Evolutionary conservation across 2,329 filamentous ascomycete species (phyloP).

Genomic region (Falciphora oryzae): DNA sequence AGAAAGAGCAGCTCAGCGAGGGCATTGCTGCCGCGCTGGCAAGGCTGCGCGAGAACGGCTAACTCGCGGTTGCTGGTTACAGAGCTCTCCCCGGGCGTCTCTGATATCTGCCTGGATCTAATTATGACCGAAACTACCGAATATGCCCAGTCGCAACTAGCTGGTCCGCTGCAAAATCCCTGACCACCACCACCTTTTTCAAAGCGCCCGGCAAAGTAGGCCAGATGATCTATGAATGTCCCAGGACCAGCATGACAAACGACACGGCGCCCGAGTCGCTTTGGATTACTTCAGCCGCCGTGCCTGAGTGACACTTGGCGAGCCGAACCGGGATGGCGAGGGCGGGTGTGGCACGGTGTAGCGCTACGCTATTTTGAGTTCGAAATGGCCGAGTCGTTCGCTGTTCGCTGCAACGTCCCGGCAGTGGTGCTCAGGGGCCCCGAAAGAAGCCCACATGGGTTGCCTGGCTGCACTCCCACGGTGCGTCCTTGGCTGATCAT

Average conservation of each 20-base stretch:
- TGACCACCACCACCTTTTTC: no score
- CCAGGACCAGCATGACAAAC: no score
- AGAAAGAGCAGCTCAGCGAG: slow-evolving; percentile 42
- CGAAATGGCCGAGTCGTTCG: neutral
- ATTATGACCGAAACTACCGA: no score
- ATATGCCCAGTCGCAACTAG: no score
- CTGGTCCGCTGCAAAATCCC: no score
- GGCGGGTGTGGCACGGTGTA: neutral
- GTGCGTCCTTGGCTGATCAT: no score
- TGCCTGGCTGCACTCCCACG: no score
- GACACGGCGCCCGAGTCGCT: neutral
- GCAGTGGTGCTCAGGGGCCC: neutral
- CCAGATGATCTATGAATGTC: no score
- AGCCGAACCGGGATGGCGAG: neutral
- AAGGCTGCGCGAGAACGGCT: slow-evolving; percentile 44
- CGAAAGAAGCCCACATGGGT: neutral
- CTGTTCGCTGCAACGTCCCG: neutral
- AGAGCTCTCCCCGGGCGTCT: no score
- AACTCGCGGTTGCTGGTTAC: neutral
- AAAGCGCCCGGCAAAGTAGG: no score
- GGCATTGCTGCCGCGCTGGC: slow-evolving; percentile 58
- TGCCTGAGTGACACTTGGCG: neutral
- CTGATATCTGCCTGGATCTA: no score
- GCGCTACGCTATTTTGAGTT: neutral
- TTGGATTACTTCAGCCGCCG: neutral